Evolutionary conservation across 192 early-diverging fungal genomes (phyloP).

Genomic region (Coemansia sp.): DNA sequence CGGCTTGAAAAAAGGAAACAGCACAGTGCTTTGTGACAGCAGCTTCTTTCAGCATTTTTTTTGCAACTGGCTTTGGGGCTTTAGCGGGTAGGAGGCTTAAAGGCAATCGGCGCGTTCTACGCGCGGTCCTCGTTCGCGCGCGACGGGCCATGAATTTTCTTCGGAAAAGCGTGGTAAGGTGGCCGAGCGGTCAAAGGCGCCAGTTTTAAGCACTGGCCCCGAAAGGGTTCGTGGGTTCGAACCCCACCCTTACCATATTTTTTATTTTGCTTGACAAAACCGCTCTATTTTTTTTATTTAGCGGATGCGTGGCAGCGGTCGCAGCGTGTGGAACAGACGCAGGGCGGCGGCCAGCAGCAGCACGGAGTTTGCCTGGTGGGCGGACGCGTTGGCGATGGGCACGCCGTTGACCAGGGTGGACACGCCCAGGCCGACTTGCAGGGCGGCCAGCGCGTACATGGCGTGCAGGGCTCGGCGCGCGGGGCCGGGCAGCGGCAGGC

Average conservation of each 20-base stretch:
- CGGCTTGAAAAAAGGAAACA: too few relatives aligned
- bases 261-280: background rate
- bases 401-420: conserved; percentile 90
- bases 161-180: background rate
- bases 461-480: conserved; percentile 66
- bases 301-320: conserved; percentile 28
- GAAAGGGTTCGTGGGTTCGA: background rate
- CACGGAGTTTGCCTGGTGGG: conserved; percentile 91
- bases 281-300: background rate
- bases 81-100: too few relatives aligned
- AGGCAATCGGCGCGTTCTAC: background rate
- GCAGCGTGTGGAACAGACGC: conserved; percentile 39
- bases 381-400: conserved; percentile 85
- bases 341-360: conserved; percentile 71
- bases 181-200: background rate
- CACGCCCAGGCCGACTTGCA: conserved; percentile 88
- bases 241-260: background rate
- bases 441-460: conserved; percentile 66
- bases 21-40: too few relatives aligned
- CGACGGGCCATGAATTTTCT: too few relatives aligned
- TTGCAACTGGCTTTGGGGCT: background rate
- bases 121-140: too few relatives aligned
- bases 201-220: background rate
- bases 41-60: background rate
- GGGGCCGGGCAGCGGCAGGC: conserved; percentile 65